Conservation (phyloP, 805 yeast genomes). For the Ogataea degrootiae region DNA sequence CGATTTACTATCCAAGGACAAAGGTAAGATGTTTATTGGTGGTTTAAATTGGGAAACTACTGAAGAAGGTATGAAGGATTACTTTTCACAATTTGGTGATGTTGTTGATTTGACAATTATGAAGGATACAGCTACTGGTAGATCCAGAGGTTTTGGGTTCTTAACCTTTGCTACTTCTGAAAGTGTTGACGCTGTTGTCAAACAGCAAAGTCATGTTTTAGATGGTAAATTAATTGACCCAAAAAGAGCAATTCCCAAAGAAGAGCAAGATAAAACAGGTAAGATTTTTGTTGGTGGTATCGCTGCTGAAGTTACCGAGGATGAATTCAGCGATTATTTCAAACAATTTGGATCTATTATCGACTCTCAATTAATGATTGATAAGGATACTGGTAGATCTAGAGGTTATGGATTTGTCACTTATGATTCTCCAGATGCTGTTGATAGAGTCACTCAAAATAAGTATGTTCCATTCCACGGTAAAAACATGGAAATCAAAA, state of each 20-base stretch:
- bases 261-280: constrained; percentile 95
- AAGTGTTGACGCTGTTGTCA: constrained; percentile 82
- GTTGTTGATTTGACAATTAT: constrained; percentile 85
- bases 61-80: constrained; percentile 76
- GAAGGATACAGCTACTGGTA: constrained; percentile 84
- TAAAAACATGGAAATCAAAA: constrained; percentile 75
- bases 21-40: constrained; percentile 92
- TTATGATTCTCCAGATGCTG: constrained; percentile 91
- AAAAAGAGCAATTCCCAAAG: constrained; percentile 94
- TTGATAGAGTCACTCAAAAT: constrained; percentile 79
- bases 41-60: constrained; percentile 98
- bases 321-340: constrained; percentile 82
- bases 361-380: constrained; percentile 96
- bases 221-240: constrained; percentile 98
- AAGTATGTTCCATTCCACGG: constrained; percentile 83
- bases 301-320: constrained; percentile 87
- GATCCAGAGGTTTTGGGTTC: constrained; percentile 94
- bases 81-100: constrained; percentile 85
- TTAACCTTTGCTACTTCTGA: constrained; percentile 77
- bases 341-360: constrained; percentile 85
- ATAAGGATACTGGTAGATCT: constrained; percentile 93
- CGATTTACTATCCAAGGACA: constrained; percentile 56
- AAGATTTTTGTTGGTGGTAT: constrained; percentile 97
- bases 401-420: constrained; percentile 98
- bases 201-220: constrained; percentile 76